Percentiles rank a stretch among this genome's conserved stretches.
These are phyloP conservation scores for Geotrichum phurueaensis DNA, from an alignment of 1,139 yeast species.

Conservation along the genomic window DNA sequence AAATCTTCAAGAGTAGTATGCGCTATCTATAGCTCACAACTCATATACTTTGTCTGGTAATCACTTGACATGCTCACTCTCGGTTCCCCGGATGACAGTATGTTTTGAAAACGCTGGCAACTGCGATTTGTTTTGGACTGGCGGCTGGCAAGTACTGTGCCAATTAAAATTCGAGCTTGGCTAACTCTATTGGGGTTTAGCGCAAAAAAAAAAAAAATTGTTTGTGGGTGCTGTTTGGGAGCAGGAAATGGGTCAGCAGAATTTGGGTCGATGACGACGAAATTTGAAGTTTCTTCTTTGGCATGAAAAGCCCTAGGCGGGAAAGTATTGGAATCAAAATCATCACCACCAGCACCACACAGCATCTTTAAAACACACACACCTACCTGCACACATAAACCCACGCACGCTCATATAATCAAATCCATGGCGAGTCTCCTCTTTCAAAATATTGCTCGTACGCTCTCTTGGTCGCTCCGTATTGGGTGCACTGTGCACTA, in stretches of 20 bases:
- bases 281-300: neutral
- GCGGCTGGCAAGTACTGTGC: neutral
- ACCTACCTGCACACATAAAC: no score
- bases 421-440: neutral
- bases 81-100: neutral
- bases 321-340: neutral
- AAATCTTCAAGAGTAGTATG: neutral
- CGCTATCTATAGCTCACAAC: neutral
- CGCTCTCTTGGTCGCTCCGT: conserved; percentile 39
- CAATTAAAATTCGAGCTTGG: neutral
- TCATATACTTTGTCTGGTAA: no score
- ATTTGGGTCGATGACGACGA: neutral
- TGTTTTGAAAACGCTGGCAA: no score
- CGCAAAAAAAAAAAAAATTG: neutral
- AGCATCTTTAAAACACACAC: no score
- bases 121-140: neutral
- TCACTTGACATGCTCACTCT: neutral
- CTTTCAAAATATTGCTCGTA: neutral
- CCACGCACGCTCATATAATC: neutral
- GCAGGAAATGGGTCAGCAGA: neutral
- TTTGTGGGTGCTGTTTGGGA: neutral
- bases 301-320: neutral
- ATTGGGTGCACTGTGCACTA: conserved; percentile 68
- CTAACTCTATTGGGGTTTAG: neutral
- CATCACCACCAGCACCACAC: neutral